A percentile compares a stretch with the other conserved stretches of the same genome.
phyloP scores from a whole-genome alignment of 352 stramenopile genomes.

The Thalassiosira hispida region DNA sequence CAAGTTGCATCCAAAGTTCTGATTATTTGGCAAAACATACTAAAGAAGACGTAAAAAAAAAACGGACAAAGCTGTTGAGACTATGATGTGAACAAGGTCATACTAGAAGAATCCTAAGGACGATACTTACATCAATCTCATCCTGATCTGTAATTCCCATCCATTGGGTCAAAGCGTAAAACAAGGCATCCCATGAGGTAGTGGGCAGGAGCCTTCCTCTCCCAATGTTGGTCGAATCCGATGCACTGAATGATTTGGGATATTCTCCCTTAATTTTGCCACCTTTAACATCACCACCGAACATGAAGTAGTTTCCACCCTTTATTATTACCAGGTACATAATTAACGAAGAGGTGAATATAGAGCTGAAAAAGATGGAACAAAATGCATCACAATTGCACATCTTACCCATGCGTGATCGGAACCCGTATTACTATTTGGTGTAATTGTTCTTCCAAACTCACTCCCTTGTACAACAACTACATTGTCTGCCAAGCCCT shows the following conservation, averaged over 20 bases:
- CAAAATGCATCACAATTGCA: too few species aligned
- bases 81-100: too few species aligned
- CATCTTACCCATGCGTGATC: too few species aligned
- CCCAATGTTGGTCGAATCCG: constrained; percentile 54
- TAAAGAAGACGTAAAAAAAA: too few species aligned
- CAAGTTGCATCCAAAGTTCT: constrained; percentile 42
- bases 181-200: constrained; percentile 62
- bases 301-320: constrained; percentile 65
- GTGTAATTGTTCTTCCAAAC: constrained; percentile 76
- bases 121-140: not conserved
- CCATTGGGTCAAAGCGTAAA: constrained; percentile 52
- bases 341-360: too few species aligned
- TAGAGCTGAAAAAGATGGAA: too few species aligned
- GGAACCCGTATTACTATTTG: constrained; percentile 65
- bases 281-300: constrained; percentile 70
- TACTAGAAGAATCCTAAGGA: too few species aligned
- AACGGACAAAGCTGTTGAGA: too few species aligned
- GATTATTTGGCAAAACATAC: constrained; percentile 30
- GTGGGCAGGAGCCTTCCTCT: constrained; percentile 60
- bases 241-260: constrained; percentile 58
- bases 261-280: constrained; percentile 70
- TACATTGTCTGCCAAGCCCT: constrained; percentile 64
- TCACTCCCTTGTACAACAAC: constrained; percentile 70
- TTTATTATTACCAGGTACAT: too few species aligned
- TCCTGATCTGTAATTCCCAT: constrained; percentile 28